A percentile compares a stretch with the other conserved stretches of the same genome.
phyloP scores from a whole-genome alignment of 768 basidiomycete species.

The Amanita fuliginea region DNA sequence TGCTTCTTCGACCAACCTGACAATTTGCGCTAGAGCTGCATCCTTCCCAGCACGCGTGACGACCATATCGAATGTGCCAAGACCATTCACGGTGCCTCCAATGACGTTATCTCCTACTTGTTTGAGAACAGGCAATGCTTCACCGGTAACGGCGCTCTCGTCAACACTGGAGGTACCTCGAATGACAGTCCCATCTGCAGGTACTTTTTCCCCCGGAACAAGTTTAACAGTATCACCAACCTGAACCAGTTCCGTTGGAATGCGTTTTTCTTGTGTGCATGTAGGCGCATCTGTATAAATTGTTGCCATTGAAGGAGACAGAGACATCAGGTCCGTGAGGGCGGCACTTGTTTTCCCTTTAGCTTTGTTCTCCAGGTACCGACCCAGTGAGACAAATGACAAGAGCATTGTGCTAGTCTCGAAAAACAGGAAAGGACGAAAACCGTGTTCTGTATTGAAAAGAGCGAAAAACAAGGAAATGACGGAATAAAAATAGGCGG shows the following conservation, averaged over 20 bases:
- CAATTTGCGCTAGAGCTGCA: constrained; percentile 93
- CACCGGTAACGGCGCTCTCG: constrained; percentile 95
- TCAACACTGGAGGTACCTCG: constrained; percentile 83
- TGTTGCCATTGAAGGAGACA: constrained; percentile 90
- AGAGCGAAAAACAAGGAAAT: constrained; percentile 54
- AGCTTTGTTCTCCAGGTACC: constrained; percentile 92
- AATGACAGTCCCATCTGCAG: constrained; percentile 89
- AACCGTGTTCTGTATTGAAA: constrained; percentile 53
- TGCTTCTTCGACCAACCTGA: constrained; percentile 93
- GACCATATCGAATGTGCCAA: constrained; percentile 95
- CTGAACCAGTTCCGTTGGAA: constrained; percentile 90
- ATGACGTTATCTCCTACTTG: constrained; percentile 79
- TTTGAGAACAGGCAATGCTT: constrained; percentile 83
- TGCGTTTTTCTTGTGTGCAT: constrained; percentile 78
- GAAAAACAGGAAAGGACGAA: constrained; percentile 85
- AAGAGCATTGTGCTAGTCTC: constrained; percentile 99
- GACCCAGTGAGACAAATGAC: constrained; percentile 92
- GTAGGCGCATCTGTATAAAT: constrained; percentile 83
- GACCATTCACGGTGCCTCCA: constrained; percentile 93
- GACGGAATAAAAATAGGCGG: constrained; percentile 88
- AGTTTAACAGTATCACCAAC: constrained; percentile 90
- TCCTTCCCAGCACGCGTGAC: constrained; percentile 95
- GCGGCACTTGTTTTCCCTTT: constrained; percentile 97
- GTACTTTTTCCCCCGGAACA: constrained; percentile 93
- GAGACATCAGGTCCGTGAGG: constrained; percentile 91